Base-by-base conservation (phyloP, 495 filamentous ascomycete genomes). In the Xylaria sp. region DNA sequence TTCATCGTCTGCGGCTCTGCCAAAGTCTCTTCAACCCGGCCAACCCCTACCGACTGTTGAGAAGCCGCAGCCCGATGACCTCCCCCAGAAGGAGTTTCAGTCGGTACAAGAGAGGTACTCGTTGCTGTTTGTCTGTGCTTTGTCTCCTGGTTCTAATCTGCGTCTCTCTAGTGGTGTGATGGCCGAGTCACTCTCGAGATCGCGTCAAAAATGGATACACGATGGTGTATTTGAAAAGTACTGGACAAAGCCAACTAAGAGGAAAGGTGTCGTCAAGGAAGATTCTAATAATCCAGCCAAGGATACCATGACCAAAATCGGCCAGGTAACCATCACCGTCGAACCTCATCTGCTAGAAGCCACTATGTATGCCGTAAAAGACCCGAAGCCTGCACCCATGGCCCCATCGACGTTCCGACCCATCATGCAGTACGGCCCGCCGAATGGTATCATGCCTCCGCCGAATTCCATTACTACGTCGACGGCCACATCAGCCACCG, bases 291-390 rank as follows among this genome's bases (percentile, higher is more conserved):
- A 97, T 72, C 95, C 94, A 0, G 87, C 92, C 6, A 93, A 93
- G 76, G 93, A 97, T 57, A 92, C 89, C 71, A 97, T 98, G 94
- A 82, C 86, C 55, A 94, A 91, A 79, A 83, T 97, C 24, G 95
- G 95, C 35, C 85, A 86, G 57, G 92, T 93, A 64, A 90, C 91
- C 35, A 89, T 99, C 58, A 92, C 91, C 24, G 88, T 97, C 69
- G 95, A 95, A 69, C 97, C 97, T 50, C 97, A 99, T 81, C 86
- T 92, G 31, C 93, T 99, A 73, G 93, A 98, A 69, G 91, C 91
- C 33, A 91, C 90, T 72, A 87, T 99, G 75, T 98, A 91, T 77
- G 90, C 89, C 41, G 92, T 97, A 26, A 97, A 95, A 74, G 93
- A 93, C 44, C 83, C 86, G 21, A 85, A 85, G 58, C 87, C 88